Evolutionary conservation across 1,284 basidiomycete genomes (phyloP), one percentile per base, ranked within the genome.

Genomic region (Sanghuangporus sanghuang): DNA sequence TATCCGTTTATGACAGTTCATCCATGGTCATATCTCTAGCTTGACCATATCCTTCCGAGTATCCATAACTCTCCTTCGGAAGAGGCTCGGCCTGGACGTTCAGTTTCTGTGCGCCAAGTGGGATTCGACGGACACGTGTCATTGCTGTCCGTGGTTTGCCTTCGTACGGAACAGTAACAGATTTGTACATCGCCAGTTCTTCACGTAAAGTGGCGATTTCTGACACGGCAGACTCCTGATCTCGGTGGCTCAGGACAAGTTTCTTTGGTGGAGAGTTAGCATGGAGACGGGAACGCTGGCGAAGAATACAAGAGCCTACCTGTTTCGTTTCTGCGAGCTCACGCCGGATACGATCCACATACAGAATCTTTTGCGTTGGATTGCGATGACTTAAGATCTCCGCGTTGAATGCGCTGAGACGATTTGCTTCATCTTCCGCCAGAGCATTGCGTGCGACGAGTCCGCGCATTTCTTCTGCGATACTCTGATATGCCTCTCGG

Each of bases 331-430:
- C 87, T 5, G 87, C 82, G 42, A 91, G 74, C 69, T 91, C 89
- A 63, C 78, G 77, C 46, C 89, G 80, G 66, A 91, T 85, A 62
- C 86, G 79, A 64, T 91, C 89, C 23, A 91, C 84, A 68, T 91
- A 91, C 73, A 85, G 77, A 67, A 91, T 89, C 40, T 85, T 80
- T 72, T 91, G 89, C 0, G 85, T 83, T 5, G 89, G 87, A 70
- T 91, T 91, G 36, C 81, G 79, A 70, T 91, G 89, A 0, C 87
- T 82, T 18, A 92, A 73, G 61, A 92, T 90, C 71, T 91, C 84
- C 0, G 89, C 89, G 67, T 92, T 92, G 76, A 90, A 88, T 69
- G 78, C 81, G 71, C 87, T 86, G 39, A 92, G 78, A 16, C 78
- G 78, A 48, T 80, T 74, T 0, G 87, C 84, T 70, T 92, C 90